Base-by-base conservation (phyloP, 1,139 yeast species). In the Groenewaldozyma auringiensis region DNA sequence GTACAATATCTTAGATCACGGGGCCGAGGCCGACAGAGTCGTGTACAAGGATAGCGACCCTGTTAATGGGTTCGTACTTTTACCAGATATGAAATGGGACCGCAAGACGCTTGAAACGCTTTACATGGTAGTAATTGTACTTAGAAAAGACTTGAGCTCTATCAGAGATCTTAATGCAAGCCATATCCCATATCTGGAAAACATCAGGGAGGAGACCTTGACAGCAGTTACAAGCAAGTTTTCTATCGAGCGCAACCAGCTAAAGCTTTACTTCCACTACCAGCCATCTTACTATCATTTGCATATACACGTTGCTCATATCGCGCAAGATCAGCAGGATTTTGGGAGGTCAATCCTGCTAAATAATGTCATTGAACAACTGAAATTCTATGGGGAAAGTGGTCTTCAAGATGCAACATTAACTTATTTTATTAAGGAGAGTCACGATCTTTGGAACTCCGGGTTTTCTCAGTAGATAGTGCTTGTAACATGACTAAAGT, bases 271-370 rank as follows among this genome's bases (percentile, higher is more conserved):
- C 60, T 73, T 88, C 44, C 97, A 88, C 62, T 88, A 92, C 63
- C 97, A 89, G 52, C 99, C 99, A 0, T 85, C 96, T 0, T 92
- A 92, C 62, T 92, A 92, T 60, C 97, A 92, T 60, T 82, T 92
- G 70, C 98, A 92, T 62, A 74, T 92, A 33, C 98, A 92, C 60
- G 81, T 85, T n/a, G 95, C 88, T 21, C 83, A 83, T 56, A 71
- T 84, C 4, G 71, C 67, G 21, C 85, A 84, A 54, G 78, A 81
- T 1, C 95, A 94, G 0, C 61, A 82, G 42, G 92, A 88, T 4
- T 79, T 78, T 9, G 97, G 97, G 1, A 84, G 83, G 56, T 95
- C 96, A 1, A 71, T 87, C 17, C 65, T 89, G 35, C 65, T 92
- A 39, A 95, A 87, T 50, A 95, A 85, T 52, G 75, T 88, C 1